These are phyloP conservation scores for Nakaseomyces kungkrabaensis DNA, from an alignment of 1,139 yeast species.

Conservation along the genomic window DNA sequence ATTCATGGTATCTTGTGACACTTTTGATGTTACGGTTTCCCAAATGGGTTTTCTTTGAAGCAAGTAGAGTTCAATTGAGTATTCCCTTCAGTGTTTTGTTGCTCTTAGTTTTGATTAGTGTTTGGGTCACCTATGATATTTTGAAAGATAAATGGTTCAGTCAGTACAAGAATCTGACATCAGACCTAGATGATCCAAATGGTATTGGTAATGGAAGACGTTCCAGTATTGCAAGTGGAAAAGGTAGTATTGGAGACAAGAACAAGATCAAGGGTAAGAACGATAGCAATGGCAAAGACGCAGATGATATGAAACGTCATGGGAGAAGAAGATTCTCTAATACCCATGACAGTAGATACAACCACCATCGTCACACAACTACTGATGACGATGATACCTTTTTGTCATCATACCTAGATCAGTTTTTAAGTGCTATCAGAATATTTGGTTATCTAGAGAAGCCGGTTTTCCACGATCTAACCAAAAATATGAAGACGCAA, in stretches of 20 bases:
- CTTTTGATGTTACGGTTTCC: slow-evolving; percentile 9
- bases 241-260: background rate
- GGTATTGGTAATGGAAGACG: background rate
- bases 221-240: background rate
- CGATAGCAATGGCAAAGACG: too few species aligned
- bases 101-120: slow-evolving; percentile 7
- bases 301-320: background rate
- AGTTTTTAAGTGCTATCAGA: slow-evolving; percentile 80
- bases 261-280: background rate
- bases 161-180: slow-evolving; percentile 11
- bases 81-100: slow-evolving; percentile 10
- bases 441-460: slow-evolving; percentile 89
- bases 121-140: slow-evolving; percentile 9
- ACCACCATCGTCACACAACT: background rate
- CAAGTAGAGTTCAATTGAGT: slow-evolving; percentile 11
- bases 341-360: background rate
- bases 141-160: slow-evolving; percentile 13
- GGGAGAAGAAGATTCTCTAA: background rate
- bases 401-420: slow-evolving; percentile 58
- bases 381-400: slow-evolving; percentile 10
- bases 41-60: slow-evolving; percentile 10
- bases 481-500: slow-evolving; percentile 86
- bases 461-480: slow-evolving; percentile 84
- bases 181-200: slow-evolving; percentile 8
- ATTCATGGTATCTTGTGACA: slow-evolving; percentile 7